These are phyloP conservation scores for Linnemannia schmuckeri DNA, from an alignment of 192 early-diverging fungal genomes.

Conservation along the genomic window DNA sequence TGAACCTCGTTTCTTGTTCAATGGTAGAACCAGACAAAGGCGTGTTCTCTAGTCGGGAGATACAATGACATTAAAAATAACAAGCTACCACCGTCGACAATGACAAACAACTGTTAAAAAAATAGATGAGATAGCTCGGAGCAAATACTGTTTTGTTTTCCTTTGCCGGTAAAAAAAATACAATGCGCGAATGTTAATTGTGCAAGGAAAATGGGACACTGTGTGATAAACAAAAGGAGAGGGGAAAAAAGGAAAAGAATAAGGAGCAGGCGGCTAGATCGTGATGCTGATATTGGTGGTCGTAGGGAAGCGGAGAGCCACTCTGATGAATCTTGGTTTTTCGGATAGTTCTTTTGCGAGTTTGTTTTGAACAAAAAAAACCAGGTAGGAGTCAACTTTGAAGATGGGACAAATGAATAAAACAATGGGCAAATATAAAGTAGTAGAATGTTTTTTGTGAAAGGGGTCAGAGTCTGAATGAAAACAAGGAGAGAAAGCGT, in stretches of 20 bases:
- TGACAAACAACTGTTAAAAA: not conserved
- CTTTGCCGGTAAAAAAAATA: not conserved
- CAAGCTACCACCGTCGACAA: not conserved
- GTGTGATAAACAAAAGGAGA: not conserved
- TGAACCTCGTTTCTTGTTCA: not conserved
- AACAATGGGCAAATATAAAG: not conserved
- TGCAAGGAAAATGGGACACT: not conserved
- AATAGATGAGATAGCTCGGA: conserved; percentile 4
- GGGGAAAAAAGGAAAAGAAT: no score
- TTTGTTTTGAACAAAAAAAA: not conserved
- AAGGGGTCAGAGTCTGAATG: not conserved
- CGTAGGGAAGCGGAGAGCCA: not conserved
- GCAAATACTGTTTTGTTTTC: not conserved
- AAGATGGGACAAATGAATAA: not conserved
- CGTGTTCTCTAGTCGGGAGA: conserved; percentile 6
- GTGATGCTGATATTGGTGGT: no score
- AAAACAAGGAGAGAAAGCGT: not conserved
- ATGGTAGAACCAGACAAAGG: conserved; percentile 1
- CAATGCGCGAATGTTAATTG: not conserved
- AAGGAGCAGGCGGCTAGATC: not conserved
- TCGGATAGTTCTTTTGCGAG: not conserved
- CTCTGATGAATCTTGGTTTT: not conserved
- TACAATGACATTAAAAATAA: not conserved
- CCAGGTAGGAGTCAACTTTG: not conserved
- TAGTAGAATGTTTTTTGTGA: not conserved